phyloP scores from a whole-genome alignment of 176 grass and related monocot genomes.

The maize (Zea mays) region Zm-B73-REFERENCE-NAM-5.0 NC_050101.1:159276501-159277000 shows the following conservation, averaged over 20 bases:
- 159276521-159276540: slow-evolving; percentile 67
- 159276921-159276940: slow-evolving; percentile 68
- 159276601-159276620: not conserved
- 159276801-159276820: slow-evolving; percentile 18
- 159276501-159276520: slow-evolving; percentile 89
- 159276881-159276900: not conserved
- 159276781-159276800: slow-evolving; percentile 3
- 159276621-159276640: slow-evolving; percentile 8
- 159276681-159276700: slow-evolving; percentile 51
- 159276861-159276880: slow-evolving; percentile 9
- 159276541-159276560: not conserved
- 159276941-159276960: slow-evolving; percentile 97
- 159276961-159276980: slow-evolving; percentile 91
- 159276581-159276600: not conserved
- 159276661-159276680: too few relatives aligned
- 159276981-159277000: slow-evolving; percentile 65
- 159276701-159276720: slow-evolving; percentile 63
- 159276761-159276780: slow-evolving; percentile 61
- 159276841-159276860: not conserved
- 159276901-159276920: not conserved
- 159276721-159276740: slow-evolving; percentile 87
- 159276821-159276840: not conserved
- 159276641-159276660: too few relatives aligned
- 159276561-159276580: too few relatives aligned
- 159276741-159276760: slow-evolving; percentile 70